Evolutionary conservation across 2,329 filamentous ascomycete species (phyloP).

Genomic region (Cadophora sp.): DNA sequence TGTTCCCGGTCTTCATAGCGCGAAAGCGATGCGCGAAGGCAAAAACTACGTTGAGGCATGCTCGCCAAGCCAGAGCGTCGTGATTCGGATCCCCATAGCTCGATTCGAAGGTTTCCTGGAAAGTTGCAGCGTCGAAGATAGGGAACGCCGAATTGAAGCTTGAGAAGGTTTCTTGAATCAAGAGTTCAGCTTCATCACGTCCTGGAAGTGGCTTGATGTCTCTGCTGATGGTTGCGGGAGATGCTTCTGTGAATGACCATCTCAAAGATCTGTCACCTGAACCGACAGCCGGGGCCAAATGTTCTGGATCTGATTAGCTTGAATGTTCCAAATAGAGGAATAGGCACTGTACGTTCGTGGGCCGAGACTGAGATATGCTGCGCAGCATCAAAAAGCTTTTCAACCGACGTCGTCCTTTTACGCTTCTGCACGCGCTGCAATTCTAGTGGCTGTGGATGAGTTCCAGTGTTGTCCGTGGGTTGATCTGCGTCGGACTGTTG

Average conservation of each 20-base stretch:
- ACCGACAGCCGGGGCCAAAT: constrained; percentile 20
- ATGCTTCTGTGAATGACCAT: constrained; percentile 22
- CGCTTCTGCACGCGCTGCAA: constrained; percentile 23
- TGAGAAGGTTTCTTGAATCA: constrained; percentile 27
- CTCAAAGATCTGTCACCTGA: constrained; percentile 23
- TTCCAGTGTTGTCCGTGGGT: constrained; percentile 21
- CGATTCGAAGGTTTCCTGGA: constrained; percentile 26
- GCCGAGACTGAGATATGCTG: constrained; percentile 26
- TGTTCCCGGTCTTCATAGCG: constrained; percentile 18
- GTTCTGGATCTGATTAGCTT: constrained; percentile 27
- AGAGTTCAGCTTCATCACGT: constrained; percentile 20
- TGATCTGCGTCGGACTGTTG: constrained; percentile 18
- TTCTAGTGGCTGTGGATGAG: constrained; percentile 24
- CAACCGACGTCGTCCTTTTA: constrained; percentile 25
- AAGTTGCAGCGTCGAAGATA: constrained; percentile 30
- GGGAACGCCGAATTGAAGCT: constrained; percentile 32
- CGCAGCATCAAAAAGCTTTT: constrained; percentile 24
- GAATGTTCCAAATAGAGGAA: constrained; percentile 26
- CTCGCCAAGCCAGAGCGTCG: constrained; percentile 35
- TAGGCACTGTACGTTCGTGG: constrained; percentile 27
- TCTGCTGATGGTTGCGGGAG: too few relatives aligned
- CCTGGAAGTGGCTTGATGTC: constrained; percentile 27
- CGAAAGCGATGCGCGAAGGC: constrained; percentile 34
- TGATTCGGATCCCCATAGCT: constrained; percentile 15
- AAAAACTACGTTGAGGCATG: constrained; percentile 38